Base-by-base conservation (phyloP, 495 filamentous ascomycete species). In the Penicillium nucicola region DNA sequence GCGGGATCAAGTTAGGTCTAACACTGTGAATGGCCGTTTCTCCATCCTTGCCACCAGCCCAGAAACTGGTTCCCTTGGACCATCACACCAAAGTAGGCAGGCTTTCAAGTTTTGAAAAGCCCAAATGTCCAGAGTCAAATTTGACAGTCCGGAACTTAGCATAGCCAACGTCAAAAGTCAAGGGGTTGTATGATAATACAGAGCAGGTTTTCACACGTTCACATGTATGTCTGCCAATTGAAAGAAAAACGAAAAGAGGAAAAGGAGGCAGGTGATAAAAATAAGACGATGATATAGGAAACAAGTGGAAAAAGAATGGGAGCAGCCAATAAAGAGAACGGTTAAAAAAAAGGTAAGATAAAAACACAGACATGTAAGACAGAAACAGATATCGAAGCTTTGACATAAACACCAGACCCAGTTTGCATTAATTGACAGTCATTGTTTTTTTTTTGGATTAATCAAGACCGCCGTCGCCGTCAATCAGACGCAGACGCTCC, bases 401-500 rank as follows among this genome's bases (percentile, higher is more conserved):
- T 45, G 51, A 49, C 15, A 46, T 32, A n/a, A 66, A 72, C 69
- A 65, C 68, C 68, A 22, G 53, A 46, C 54, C 58, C 62, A 58
- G 58, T 55, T 59, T 53, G 51, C 55, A 64, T 40, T 62, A 58
- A 38, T 50, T 36, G 61, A 58, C 45, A 50, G 23, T 41, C 60
- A 45, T 25, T 42, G 25, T 28, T 28, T 28, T 23, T 23, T 23
- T 23, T 28, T 28, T 28, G 23, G 19, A 39, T 52, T 64, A 69
- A 49, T 52, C 57, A 37, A 75, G 60, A 13, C 71, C 79, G n/a
- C 76, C 76, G 41, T 87, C 80, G 18, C 89, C 91, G 64, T 96
- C 90, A 14, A 90, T 89, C 57, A 96, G 85, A 23, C 88, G 87
- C 40, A 96, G 80, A 55, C 89, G 78, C 70, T 96, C 89, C 68